Evolutionary conservation across 2,329 filamentous ascomycete genomes (phyloP).

Genomic region (Paramyrothecium roridum): DNA sequence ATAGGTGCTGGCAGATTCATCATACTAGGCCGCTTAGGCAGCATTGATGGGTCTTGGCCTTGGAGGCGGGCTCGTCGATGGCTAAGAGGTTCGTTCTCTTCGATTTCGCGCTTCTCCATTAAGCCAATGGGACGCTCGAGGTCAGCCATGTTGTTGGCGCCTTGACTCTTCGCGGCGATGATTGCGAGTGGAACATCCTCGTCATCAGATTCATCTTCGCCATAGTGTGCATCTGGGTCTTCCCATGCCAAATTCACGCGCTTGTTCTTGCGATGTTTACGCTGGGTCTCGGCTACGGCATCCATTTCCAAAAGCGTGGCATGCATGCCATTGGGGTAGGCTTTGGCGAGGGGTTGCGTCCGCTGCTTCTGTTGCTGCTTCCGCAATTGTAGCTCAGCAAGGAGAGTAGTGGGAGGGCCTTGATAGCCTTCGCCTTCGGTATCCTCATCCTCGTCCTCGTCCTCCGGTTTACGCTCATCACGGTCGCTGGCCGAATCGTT

Average conservation of each 20-base stretch:
- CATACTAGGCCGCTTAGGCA: slow-evolving; percentile 40
- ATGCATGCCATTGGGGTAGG: slow-evolving; percentile 74
- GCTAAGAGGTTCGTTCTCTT: slow-evolving; percentile 89
- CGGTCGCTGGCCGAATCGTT: slow-evolving; percentile 22
- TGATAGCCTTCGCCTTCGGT: slow-evolving; percentile 51
- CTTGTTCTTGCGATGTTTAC: slow-evolving; percentile 68
- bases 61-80: slow-evolving; percentile 71
- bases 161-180: slow-evolving; percentile 61
- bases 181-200: slow-evolving; percentile 87
- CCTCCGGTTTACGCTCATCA: slow-evolving; percentile 19
- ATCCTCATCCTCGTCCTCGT: slow-evolving; percentile 38
- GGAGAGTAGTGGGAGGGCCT: slow-evolving; percentile 80
- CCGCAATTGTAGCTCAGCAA: slow-evolving; percentile 87
- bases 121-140: slow-evolving; percentile 67
- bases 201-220: slow-evolving; percentile 55
- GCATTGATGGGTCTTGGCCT: slow-evolving; percentile 50
- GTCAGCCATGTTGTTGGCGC: slow-evolving; percentile 47
- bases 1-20: slow-evolving; percentile 34
- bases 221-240: slow-evolving; percentile 50
- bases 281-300: slow-evolving; percentile 81
- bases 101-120: slow-evolving; percentile 77
- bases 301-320: slow-evolving; percentile 89
- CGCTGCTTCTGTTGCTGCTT: slow-evolving; percentile 85
- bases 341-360: slow-evolving; percentile 58
- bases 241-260: slow-evolving; percentile 92